phyloP scores from a whole-genome alignment of 2,329 filamentous ascomycete genomes.

The Neofusicoccum ribis region DNA sequence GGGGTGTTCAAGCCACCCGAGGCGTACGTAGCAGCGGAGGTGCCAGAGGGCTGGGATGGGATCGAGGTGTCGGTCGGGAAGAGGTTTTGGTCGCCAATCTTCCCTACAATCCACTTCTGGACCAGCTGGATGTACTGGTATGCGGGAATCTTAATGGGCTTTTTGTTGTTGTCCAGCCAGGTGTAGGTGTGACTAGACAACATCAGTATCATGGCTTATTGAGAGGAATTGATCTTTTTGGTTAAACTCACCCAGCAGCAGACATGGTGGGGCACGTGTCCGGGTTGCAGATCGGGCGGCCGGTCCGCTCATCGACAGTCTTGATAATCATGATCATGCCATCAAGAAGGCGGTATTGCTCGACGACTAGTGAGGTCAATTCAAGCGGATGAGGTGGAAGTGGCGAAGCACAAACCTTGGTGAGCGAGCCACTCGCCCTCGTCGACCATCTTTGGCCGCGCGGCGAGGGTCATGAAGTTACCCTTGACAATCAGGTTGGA shows the following conservation, averaged over 20 bases:
- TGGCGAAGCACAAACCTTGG: slow-evolving; percentile 63
- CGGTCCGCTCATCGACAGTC: slow-evolving; percentile 75
- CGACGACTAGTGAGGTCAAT: slow-evolving; percentile 65
- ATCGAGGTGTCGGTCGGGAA: slow-evolving; percentile 84
- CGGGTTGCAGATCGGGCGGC: slow-evolving; percentile 78
- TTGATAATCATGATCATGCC: slow-evolving; percentile 88
- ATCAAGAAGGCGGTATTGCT: slow-evolving; percentile 86
- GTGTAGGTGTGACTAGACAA: slow-evolving; percentile 80
- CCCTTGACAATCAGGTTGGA: slow-evolving; percentile 91
- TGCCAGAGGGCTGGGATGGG: slow-evolving; percentile 53
- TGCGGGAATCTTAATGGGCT: slow-evolving; percentile 88
- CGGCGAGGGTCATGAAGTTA: slow-evolving; percentile 95
- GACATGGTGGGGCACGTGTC: slow-evolving; percentile 88
- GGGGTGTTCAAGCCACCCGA: slow-evolving; percentile 53
- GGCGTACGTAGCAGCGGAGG: slow-evolving; percentile 59
- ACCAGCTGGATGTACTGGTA: slow-evolving; percentile 93
- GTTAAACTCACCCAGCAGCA: slow-evolving; percentile 75
- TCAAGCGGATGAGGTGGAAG: slow-evolving; percentile 24
- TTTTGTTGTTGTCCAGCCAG: slow-evolving; percentile 85
- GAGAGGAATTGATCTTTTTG: background rate
- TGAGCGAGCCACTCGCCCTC: slow-evolving; percentile 95
- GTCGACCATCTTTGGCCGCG: slow-evolving; percentile 89
- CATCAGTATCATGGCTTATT: background rate
- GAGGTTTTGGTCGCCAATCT: slow-evolving; percentile 85
- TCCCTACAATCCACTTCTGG: slow-evolving; percentile 95